Conservation (phyloP, 2,329 filamentous ascomycete species). For the Phaeophleospora eucalypticola region DNA sequence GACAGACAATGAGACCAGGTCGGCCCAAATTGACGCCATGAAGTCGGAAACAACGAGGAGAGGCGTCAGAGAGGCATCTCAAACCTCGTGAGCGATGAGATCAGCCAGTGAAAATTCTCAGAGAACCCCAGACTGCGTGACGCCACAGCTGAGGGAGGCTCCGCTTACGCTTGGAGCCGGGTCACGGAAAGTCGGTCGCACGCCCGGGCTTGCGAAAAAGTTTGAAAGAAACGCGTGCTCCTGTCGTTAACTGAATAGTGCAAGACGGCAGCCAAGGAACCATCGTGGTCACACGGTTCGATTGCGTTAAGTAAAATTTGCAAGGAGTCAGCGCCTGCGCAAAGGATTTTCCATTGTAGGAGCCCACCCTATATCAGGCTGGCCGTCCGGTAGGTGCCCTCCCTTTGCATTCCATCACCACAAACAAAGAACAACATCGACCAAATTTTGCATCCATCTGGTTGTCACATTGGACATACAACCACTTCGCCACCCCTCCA, state of each 20-base stretch:
- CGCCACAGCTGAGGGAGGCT: background rate
- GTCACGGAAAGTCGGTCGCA: background rate
- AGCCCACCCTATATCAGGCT: slow-evolving; percentile 9
- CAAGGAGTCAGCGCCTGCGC: slow-evolving; percentile 2
- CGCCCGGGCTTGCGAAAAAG: slow-evolving; percentile 1
- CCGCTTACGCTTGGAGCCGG: background rate
- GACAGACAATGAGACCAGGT: slow-evolving; percentile 6
- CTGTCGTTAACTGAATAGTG: slow-evolving; percentile 22
- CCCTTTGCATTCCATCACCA: slow-evolving; percentile 10
- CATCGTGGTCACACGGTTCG: slow-evolving; percentile 15
- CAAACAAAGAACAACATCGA: slow-evolving; percentile 4
- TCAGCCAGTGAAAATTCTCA: background rate
- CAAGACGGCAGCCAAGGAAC: slow-evolving; percentile 10
- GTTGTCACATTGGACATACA: background rate
- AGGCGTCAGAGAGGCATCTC: background rate
- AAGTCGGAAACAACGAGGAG: slow-evolving; percentile 14
- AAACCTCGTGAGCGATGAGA: background rate
- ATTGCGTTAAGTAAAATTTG: slow-evolving; percentile 11
- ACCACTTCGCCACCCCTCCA: no score
- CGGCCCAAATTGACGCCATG: slow-evolving; percentile 17
- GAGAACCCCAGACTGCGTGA: background rate
- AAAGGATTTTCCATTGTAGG: background rate
- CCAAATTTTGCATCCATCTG: slow-evolving; percentile 1
- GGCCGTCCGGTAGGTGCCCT: slow-evolving; percentile 5
- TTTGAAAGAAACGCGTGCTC: slow-evolving; percentile 1